phyloP scores from a whole-genome alignment of 2,329 filamentous ascomycete genomes.

The Aspergillus jensenii region DNA sequence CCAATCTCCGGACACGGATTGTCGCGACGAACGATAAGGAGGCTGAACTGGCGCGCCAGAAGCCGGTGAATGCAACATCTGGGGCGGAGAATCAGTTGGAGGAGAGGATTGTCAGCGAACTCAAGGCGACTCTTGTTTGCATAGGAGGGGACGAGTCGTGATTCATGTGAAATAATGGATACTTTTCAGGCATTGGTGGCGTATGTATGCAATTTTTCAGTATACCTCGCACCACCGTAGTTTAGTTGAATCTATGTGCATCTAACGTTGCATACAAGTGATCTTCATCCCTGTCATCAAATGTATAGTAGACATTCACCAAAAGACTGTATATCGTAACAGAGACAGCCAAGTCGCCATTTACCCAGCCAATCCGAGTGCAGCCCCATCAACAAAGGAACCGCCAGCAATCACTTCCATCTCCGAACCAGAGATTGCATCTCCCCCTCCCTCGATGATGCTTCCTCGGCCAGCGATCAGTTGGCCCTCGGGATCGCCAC shows the following conservation, averaged over 20 bases:
- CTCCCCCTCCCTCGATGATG: background rate
- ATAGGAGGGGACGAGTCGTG: constrained; percentile 39
- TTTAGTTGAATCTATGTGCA: constrained; percentile 1
- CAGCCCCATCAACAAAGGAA: background rate
- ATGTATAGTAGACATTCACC: background rate
- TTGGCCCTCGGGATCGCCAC: constrained; percentile 6
- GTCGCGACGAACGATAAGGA: constrained; percentile 73
- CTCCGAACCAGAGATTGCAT: background rate
- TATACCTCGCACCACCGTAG: background rate
- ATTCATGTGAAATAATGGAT: constrained; percentile 16
- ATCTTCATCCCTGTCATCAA: background rate
- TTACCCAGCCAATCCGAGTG: background rate
- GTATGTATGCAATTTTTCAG: background rate
- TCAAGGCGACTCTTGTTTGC: constrained; percentile 55
- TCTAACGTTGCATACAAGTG: background rate
- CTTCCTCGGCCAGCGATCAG: background rate
- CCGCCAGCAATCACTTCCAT: background rate
- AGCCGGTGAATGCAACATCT: constrained; percentile 38
- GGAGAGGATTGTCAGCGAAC: constrained; percentile 69
- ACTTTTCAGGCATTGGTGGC: constrained; percentile 2
- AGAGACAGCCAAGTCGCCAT: background rate
- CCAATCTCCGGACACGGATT: constrained; percentile 69
- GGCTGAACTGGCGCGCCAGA: constrained; percentile 56
- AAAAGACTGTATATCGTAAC: too few species aligned
- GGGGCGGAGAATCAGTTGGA: constrained; percentile 67